These are phyloP conservation scores for Colletotrichum sp. DNA, from an alignment of 2,329 filamentous ascomycete species.

Conservation along the genomic window DNA sequence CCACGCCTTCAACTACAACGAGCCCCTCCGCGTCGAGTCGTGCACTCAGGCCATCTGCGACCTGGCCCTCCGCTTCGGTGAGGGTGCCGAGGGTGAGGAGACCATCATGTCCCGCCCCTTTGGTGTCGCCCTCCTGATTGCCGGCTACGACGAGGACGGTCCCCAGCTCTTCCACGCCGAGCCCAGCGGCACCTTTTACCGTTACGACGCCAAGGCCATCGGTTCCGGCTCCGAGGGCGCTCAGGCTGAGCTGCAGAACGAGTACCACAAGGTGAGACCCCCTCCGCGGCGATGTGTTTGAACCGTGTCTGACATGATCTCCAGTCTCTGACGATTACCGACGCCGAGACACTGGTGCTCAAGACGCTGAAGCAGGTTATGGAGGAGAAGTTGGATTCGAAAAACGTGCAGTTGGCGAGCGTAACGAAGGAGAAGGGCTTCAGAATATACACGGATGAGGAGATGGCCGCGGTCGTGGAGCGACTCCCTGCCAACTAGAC, in stretches of 20 bases:
- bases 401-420: constrained; percentile 98
- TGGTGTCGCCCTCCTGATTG: constrained; percentile 94
- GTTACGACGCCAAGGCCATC: constrained; percentile 98
- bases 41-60: constrained; percentile 99
- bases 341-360: constrained; percentile 93
- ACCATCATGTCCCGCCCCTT: constrained; percentile 98
- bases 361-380: constrained; percentile 99
- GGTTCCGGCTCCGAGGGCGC: constrained; percentile 96
- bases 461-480: constrained; percentile 93
- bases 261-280: constrained; percentile 83
- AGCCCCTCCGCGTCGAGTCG: constrained; percentile 93
- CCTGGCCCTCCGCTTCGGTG: constrained; percentile 92
- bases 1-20: constrained; percentile 97
- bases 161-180: constrained; percentile 98
- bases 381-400: constrained; percentile 99
- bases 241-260: constrained; percentile 96
- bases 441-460: constrained; percentile 96
- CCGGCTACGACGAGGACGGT: constrained; percentile 95
- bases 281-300: neutral
- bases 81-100: constrained; percentile 97
- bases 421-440: constrained; percentile 98
- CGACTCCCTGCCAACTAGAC: constrained; percentile 72
- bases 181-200: constrained; percentile 97
- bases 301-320: neutral
- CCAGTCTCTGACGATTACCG: constrained; percentile 84